Evolutionary conservation across 2,329 filamentous ascomycete genomes (phyloP).

Genomic region (Xylaria sp.): DNA sequence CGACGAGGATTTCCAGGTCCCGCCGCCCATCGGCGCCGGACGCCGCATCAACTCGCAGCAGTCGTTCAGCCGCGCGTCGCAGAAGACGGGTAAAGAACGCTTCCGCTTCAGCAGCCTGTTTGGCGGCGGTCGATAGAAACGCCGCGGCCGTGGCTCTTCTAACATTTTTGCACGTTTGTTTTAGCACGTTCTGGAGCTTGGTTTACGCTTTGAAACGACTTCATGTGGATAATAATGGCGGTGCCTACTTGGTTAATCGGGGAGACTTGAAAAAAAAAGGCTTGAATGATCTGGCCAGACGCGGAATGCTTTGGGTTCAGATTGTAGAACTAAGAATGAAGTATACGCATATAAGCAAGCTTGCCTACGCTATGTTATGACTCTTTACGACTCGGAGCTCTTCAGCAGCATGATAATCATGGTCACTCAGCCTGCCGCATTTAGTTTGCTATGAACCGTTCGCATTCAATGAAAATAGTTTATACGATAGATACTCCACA

Average conservation of each 20-base stretch:
- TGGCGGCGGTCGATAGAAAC: conserved; percentile 15
- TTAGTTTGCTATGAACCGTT: neutral
- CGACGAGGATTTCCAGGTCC: conserved; percentile 34
- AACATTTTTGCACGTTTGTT: neutral
- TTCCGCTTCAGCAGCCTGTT: conserved; percentile 41
- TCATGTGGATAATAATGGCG: neutral
- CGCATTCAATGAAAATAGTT: neutral
- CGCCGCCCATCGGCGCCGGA: conserved; percentile 31
- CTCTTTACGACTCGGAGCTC: neutral
- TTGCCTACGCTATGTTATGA: conserved; percentile 8
- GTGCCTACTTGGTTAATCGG: neutral
- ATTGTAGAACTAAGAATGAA: conserved; percentile 1
- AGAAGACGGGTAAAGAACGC: conserved; percentile 38
- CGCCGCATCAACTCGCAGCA: conserved; percentile 42
- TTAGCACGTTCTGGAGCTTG: neutral
- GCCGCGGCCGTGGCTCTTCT: neutral
- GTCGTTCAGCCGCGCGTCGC: conserved; percentile 40
- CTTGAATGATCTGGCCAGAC: neutral
- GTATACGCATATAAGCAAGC: neutral
- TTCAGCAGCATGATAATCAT: conserved; percentile 1
- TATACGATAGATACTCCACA: neutral
- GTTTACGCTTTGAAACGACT: neutral
- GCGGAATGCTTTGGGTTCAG: neutral
- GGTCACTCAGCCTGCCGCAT: neutral
- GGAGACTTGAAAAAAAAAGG: neutral